Conservation (phyloP, 2,329 filamentous ascomycete genomes). For the Calonectria naviculata region DNA sequence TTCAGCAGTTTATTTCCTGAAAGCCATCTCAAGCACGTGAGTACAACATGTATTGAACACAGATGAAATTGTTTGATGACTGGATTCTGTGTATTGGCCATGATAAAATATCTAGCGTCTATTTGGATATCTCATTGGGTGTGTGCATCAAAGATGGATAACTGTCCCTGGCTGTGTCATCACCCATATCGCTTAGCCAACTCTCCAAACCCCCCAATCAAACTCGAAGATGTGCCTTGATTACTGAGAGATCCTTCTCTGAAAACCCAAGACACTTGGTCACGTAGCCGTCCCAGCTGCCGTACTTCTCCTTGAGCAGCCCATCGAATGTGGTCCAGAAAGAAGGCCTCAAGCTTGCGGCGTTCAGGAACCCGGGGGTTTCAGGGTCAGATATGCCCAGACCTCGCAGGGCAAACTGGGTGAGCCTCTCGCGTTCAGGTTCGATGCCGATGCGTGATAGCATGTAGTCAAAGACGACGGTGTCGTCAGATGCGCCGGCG, state of each 20-base stretch:
- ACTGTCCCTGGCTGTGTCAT: background rate
- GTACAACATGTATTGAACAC: no score
- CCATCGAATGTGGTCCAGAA: slow-evolving; percentile 60
- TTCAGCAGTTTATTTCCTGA: background rate
- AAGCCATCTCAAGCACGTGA: background rate
- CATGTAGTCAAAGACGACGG: slow-evolving; percentile 61
- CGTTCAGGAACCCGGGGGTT: slow-evolving; percentile 61
- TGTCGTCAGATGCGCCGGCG: slow-evolving; percentile 56
- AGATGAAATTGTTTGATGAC: no score
- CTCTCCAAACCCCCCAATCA: background rate
- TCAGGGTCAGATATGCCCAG: slow-evolving; percentile 49
- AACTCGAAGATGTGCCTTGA: slow-evolving; percentile 57
- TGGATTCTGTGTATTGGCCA: no score
- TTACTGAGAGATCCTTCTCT: slow-evolving; percentile 55
- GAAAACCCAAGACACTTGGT: slow-evolving; percentile 57
- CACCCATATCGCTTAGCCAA: background rate
- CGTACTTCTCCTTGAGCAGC: slow-evolving; percentile 56
- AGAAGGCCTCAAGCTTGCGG: slow-evolving; percentile 54
- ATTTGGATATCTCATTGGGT: no score
- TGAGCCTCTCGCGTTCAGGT: slow-evolving; percentile 59
- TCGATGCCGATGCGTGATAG: slow-evolving; percentile 66
- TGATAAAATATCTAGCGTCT: no score
- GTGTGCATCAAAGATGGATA: background rate
- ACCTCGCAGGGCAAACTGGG: slow-evolving; percentile 53
- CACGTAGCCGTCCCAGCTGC: slow-evolving; percentile 62